Evolutionary conservation across 225 moss, liverwort and hornwort genomes (phyloP).

Genomic region (Pseudoscleropodium purum): DNA sequence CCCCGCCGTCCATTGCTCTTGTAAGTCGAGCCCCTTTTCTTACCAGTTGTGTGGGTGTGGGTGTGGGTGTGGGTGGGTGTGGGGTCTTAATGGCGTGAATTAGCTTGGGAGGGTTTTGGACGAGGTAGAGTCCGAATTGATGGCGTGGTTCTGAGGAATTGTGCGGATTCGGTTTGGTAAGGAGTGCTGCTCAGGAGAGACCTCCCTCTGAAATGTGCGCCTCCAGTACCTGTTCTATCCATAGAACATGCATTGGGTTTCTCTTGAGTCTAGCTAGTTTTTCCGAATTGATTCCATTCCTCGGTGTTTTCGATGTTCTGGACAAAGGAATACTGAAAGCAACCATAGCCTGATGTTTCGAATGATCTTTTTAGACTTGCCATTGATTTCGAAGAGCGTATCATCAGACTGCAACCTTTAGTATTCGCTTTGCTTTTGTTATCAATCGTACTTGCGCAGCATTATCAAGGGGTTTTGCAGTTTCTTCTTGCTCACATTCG

Average conservation of each 20-base stretch:
- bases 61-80: background rate
- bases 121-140: background rate
- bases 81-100: background rate
- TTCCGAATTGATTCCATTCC: background rate
- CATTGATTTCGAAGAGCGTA: background rate
- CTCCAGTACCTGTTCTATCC: background rate
- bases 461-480: background rate
- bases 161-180: background rate
- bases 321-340: background rate
- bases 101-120: background rate
- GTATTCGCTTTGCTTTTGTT: background rate
- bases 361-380: background rate
- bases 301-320: background rate
- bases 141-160: background rate
- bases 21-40: background rate
- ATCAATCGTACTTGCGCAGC: background rate
- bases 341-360: background rate
- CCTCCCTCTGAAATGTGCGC: background rate
- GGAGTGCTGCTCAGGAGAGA: background rate
- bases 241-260: background rate
- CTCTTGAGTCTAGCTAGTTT: background rate
- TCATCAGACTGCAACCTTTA: background rate
- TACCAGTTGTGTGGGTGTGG: background rate
- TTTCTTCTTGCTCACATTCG: background rate
- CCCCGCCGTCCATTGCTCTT: slow-evolving; percentile 24